These are phyloP conservation scores for Sisymbrium altissimum DNA, from an alignment of 345 rosid species.

Conservation along the genomic window DNA sequence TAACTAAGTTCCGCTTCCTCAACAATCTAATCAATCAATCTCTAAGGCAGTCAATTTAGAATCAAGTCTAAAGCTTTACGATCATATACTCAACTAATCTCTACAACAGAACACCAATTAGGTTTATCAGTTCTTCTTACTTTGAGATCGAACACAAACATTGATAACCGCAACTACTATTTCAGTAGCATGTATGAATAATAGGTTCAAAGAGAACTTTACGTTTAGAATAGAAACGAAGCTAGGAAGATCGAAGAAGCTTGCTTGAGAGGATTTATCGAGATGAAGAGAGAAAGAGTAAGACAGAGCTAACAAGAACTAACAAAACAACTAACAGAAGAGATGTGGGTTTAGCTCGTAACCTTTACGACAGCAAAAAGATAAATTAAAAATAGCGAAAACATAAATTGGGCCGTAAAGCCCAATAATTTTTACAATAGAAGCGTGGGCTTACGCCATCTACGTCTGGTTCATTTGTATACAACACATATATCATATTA, in stretches of 20 bases:
- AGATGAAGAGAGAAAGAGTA: background rate
- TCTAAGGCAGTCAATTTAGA: background rate
- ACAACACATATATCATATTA: background rate
- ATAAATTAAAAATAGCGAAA: too few relatives aligned
- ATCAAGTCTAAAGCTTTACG: background rate
- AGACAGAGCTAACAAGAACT: constrained; percentile 2
- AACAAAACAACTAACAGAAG: background rate
- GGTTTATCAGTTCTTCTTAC: constrained; percentile 9
- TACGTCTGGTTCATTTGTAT: background rate
- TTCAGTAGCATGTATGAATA: background rate
- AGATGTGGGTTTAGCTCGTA: background rate
- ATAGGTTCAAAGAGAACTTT: background rate
- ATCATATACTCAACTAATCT: background rate
- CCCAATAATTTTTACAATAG: background rate
- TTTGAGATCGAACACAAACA: background rate
- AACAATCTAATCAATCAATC: background rate
- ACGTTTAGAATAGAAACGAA: constrained; percentile 18
- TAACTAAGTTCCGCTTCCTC: background rate
- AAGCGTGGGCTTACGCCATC: constrained; percentile 4
- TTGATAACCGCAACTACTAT: background rate
- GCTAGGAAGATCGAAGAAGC: constrained; percentile 10
- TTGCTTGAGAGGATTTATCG: constrained; percentile 18
- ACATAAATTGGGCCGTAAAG: background rate
- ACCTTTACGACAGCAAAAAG: background rate
- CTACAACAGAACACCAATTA: background rate